These are phyloP conservation scores for Torulaspora microellipsoides DNA, from an alignment of 805 yeast species.

Conservation along the genomic window DNA sequence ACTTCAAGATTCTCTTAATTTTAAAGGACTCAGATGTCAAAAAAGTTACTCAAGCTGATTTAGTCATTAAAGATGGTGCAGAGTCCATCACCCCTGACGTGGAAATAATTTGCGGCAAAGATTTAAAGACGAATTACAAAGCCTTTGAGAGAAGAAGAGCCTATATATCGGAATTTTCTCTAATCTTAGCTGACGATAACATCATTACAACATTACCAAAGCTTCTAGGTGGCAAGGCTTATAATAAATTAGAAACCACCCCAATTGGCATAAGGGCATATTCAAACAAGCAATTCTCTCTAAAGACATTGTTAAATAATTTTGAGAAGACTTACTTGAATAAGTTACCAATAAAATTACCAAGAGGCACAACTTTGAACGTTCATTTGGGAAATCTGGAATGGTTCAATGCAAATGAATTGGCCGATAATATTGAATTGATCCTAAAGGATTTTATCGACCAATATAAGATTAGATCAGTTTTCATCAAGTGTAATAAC, in stretches of 20 bases:
- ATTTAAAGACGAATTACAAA: slow-evolving; percentile 79
- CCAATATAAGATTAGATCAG: slow-evolving; percentile 46
- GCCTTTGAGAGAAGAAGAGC: slow-evolving; percentile 85
- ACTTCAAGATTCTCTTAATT: slow-evolving; percentile 37
- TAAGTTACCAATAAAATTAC: slow-evolving; percentile 59
- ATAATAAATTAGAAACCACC: slow-evolving; percentile 56
- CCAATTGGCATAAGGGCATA: slow-evolving; percentile 62
- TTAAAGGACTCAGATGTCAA: slow-evolving; percentile 39
- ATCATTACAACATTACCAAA: slow-evolving; percentile 77
- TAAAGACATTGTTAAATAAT: slow-evolving; percentile 52
- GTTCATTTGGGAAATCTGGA: slow-evolving; percentile 60
- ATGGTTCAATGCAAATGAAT: slow-evolving; percentile 41
- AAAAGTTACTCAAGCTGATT: slow-evolving; percentile 39
- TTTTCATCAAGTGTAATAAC: slow-evolving; percentile 58
- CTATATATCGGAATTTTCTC: slow-evolving; percentile 60
- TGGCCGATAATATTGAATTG: slow-evolving; percentile 57
- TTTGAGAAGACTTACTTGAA: slow-evolving; percentile 50
- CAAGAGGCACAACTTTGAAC: slow-evolving; percentile 66
- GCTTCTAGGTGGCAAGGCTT: slow-evolving; percentile 79
- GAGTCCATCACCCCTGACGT: slow-evolving; percentile 31
- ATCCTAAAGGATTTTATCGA: slow-evolving; percentile 46
- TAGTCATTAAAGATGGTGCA: slow-evolving; percentile 65
- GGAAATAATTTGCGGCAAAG: slow-evolving; percentile 63
- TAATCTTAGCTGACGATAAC: slow-evolving; percentile 82
- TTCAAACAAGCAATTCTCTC: slow-evolving; percentile 34